Base-by-base conservation (phyloP, 2,329 filamentous ascomycete species). In the Aureobasidium sp. region DNA sequence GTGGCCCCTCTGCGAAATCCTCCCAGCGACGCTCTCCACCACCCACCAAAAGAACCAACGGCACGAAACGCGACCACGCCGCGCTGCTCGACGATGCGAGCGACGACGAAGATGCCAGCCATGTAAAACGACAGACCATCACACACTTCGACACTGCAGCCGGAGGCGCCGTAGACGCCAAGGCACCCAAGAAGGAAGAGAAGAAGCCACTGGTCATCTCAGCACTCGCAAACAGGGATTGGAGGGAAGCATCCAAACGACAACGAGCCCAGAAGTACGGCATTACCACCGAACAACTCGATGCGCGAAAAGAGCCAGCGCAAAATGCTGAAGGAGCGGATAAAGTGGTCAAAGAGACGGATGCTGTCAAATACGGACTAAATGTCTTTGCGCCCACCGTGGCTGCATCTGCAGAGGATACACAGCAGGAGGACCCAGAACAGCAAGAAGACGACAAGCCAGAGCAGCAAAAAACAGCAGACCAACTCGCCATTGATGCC, bases 91-190 rank as follows among this genome's bases (percentile, higher is more conserved):
- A 70, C 27, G 68, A 71, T 39, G 69, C 74, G 62, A 78, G 77
- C 44, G 69, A 74, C 63, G 86, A 88, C 57, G 86, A 89, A 60
- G 84, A 86, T n/a, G 81, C 84, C 64, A 80, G 72, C 37, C 66
- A 73, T 9, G 63, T 65, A 11, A 69, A 67, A 4, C 73, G 75
- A 5, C 76, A 83, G 67, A 74, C 74, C 56, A 82, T 85, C 27
- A 79, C 79, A 6, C 82, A 81, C 31, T 85, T 83, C 69, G 82
- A 84, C 70, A 74, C 74, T 2, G 70, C 75, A 52, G 76, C 76
- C 29, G 80, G 82, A 66, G 76, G 82, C 34, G 82, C 79, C 14
- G 72, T 82, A 59, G 74, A 76, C 60, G 74, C 72, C 62, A 72
- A 73, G 31, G 70, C 68, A 22, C 64, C 68, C 49, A 69, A 70